Conservation (phyloP, 1,284 basidiomycete genomes). For the Cutaneotrichosporon curvatum region DNA sequence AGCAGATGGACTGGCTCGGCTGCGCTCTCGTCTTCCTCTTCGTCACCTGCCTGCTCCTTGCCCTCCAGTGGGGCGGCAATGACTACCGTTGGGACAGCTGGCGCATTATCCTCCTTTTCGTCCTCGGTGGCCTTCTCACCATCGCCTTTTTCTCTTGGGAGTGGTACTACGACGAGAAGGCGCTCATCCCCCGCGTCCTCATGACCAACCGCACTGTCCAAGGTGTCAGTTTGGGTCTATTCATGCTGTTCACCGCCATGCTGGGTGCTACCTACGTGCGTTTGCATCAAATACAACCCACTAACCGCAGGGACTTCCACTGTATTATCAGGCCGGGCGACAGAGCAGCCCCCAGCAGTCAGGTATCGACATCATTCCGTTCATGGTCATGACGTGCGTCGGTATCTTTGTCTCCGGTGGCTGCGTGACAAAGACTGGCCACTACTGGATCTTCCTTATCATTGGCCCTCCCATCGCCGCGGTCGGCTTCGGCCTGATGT, state of each 20-base stretch:
- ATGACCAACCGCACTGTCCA: constrained; percentile 41
- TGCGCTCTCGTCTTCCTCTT: constrained; percentile 43
- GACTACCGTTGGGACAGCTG: constrained; percentile 34
- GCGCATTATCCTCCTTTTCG: constrained; percentile 43
- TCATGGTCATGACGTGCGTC: constrained; percentile 46
- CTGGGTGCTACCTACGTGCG: constrained; percentile 43
- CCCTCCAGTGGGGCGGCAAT: constrained; percentile 49
- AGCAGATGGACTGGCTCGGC: constrained; percentile 46
- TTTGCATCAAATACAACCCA: too few species aligned
- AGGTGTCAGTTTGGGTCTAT: constrained; percentile 38
- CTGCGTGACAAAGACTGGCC: constrained; percentile 39
- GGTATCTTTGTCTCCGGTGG: constrained; percentile 45
- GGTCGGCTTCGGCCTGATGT: constrained; percentile 50
- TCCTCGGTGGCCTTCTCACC: constrained; percentile 40
- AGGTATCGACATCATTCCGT: constrained; percentile 50
- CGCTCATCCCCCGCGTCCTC: constrained; percentile 34
- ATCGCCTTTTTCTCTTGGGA: constrained; percentile 45
- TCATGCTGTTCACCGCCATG: constrained; percentile 47
- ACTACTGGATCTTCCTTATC: constrained; percentile 47
- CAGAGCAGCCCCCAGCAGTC: constrained; percentile 43
- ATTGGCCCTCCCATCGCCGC: constrained; percentile 34
- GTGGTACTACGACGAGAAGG: constrained; percentile 37
- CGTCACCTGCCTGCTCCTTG: constrained; percentile 47
- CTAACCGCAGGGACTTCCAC: too few species aligned
- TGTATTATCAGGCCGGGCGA: constrained; percentile 48